Evolutionary conservation across 1,284 basidiomycete genomes (phyloP).

Genomic region (Ganoderma multipileum): DNA sequence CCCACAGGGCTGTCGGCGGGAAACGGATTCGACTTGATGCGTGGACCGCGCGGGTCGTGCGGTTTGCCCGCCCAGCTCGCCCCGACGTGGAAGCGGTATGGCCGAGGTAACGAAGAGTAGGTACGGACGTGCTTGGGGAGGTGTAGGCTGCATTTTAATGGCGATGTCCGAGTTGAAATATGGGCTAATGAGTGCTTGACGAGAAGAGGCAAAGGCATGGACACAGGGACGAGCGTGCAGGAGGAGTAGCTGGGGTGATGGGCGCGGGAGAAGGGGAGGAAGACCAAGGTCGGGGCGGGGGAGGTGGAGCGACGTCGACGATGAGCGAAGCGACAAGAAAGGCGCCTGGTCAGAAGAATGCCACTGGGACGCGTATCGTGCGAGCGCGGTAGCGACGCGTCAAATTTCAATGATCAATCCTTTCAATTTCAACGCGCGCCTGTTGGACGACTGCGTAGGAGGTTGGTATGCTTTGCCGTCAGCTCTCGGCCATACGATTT

Average conservation of each 20-base stretch:
- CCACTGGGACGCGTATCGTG: slow-evolving; percentile 18
- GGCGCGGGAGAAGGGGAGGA: background rate
- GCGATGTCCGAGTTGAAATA: slow-evolving; percentile 12
- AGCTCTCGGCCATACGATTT: background rate
- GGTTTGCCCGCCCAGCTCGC: slow-evolving; percentile 84
- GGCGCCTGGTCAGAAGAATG: background rate
- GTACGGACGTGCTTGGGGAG: slow-evolving; percentile 15
- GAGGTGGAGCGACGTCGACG: slow-evolving; percentile 7
- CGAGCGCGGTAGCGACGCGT: slow-evolving; percentile 13
- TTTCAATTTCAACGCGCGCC: background rate
- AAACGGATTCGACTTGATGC: slow-evolving; percentile 56
- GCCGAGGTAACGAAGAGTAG: slow-evolving; percentile 33
- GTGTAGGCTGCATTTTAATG: slow-evolving; percentile 2
- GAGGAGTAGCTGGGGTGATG: background rate
- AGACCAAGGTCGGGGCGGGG: background rate
- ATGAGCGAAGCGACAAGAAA: slow-evolving; percentile 7
- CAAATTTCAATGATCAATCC: background rate
- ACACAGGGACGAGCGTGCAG: slow-evolving; percentile 4
- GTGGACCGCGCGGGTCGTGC: slow-evolving; percentile 48
- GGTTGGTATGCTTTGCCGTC: background rate
- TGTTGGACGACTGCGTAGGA: background rate
- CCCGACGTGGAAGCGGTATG: slow-evolving; percentile 53
- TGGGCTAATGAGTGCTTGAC: slow-evolving; percentile 9
- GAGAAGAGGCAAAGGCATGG: slow-evolving; percentile 22
- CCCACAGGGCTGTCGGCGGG: slow-evolving; percentile 69